Evolutionary conservation across 345 rosid genomes (phyloP).

Genomic region (Euphorbia peplus): DNA sequence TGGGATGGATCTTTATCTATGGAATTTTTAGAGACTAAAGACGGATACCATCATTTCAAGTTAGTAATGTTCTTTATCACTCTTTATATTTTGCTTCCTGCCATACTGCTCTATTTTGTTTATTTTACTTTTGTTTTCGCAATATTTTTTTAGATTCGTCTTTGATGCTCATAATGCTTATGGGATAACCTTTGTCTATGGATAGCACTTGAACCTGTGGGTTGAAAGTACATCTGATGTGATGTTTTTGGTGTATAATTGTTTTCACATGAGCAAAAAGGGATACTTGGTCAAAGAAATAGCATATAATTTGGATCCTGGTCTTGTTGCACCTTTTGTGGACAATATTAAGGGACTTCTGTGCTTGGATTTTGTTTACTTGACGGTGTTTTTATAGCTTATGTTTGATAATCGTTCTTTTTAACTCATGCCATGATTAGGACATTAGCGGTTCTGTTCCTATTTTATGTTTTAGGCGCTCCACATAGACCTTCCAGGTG

Average conservation of each 20-base stretch:
- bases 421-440: background rate
- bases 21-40: constrained; percentile 76
- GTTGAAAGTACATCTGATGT: background rate
- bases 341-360: background rate
- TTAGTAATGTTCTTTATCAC: constrained; percentile 16
- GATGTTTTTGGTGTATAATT: background rate
- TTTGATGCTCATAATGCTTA: background rate
- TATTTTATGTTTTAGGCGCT: background rate
- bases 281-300: background rate
- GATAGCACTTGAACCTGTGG: background rate
- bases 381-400: background rate
- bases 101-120: background rate
- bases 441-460: background rate
- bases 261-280: background rate
- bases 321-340: background rate
- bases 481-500: background rate
- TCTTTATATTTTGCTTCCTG: background rate
- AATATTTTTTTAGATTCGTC: too few relatives aligned
- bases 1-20: constrained; percentile 90
- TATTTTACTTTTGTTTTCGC: background rate
- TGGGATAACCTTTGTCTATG: background rate
- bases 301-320: background rate
- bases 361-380: background rate
- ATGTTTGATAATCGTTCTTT: background rate
- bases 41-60: constrained; percentile 69